Evolutionary conservation across 176 grass and related monocot species (phyloP), one percentile per base, ranked within the genome.

Genomic region (Triticum monococcum): DNA sequence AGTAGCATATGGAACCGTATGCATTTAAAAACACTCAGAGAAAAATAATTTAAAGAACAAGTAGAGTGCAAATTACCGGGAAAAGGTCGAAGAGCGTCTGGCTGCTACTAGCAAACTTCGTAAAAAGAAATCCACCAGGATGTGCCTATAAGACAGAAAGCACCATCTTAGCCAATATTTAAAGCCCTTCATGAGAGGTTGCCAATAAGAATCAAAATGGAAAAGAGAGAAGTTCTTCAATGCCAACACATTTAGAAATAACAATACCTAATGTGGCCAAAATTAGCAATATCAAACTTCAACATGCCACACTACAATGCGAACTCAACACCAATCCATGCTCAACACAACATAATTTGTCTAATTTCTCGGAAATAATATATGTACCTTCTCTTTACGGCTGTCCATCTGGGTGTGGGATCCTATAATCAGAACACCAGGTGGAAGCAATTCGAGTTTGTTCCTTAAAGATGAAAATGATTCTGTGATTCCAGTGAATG

Each of bases 351-450:
- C 56, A 28, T 79, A 72, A 80, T 48, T 50, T 59, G 78, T 60
- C 17, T 43, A 57, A 40, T 80, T 52, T 83, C 17, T 59, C 41
- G 81, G 33, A 52, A 81, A 81, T 80, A 87, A 59, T 56, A 33
- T 12, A 89, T 75, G 40, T 96, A 96, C 97, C 97, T 99, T 99
- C 81, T 99, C 97, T 93, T 99, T 99, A 77, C 97, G 97, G 79
- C 86, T 99, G 67, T 99, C 97, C 79, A 94, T 78, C 83, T 96
- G 97, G 32, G 94, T 91, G 87, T 96, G 97, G 25, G 90, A 94
- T 54, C 90, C 97, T 85, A 99, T 88, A 77, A 99, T 91, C 77
- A 99, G 92, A 87, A 99, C 92, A 87, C 94, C 97, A 72, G 89
- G 75, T 71, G 97, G 92, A 70, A 99, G 85, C 8, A 40, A 81